Evolutionary conservation across 495 filamentous ascomycete species (phyloP), one percentile per base, ranked within the genome.

Genomic region (Poronia punctata): DNA sequence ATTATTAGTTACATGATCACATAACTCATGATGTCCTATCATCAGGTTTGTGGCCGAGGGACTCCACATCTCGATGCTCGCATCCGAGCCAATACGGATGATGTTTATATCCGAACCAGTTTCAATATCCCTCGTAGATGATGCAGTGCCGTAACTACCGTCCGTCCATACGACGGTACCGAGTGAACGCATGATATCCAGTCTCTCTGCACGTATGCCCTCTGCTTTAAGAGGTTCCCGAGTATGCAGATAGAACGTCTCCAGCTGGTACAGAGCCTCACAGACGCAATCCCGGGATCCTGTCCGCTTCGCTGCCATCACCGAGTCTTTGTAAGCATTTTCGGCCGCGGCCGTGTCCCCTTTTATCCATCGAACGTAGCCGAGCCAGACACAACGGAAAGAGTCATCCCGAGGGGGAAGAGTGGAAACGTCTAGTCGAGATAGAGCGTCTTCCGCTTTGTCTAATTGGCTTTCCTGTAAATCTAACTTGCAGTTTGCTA

Each of bases 201-300:
- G 49, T 38, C 55, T 50, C 19, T 56, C 52, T 1, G 47, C 27
- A 7, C 55, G 55, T 35, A 59, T 23, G 25, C 24, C 5, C 33
- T 59, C 55, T 4, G 55, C 55, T 10, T 46, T 37, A 8, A 56
- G 35, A 7, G 49, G 49, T 15, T 56, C 43, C 18, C 35, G 28
- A 11, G 28, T 36, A 43, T 53, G 49, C 23, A 59, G 16, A n/a
- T 53, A 59, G 28, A 59, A 59, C 31, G 26, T 49, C 19, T 59
- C 55, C 10, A 59, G 55, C 21, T 59, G 55, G 19, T 46, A 56
- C 21, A 59, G 52, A 38, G 55, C 49, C 25, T 59, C 55, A 10
- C 54, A 50, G 6, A 56, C 25, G 15, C 52, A 59, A 23, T 59
- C 55, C 7, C 55, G 46, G 0, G 55, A 59, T n/a, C 52, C 52